Evolutionary conservation across 2,329 filamentous ascomycete species (phyloP), one percentile per base, ranked within the genome.

Genomic region (Alternaria triticina): DNA sequence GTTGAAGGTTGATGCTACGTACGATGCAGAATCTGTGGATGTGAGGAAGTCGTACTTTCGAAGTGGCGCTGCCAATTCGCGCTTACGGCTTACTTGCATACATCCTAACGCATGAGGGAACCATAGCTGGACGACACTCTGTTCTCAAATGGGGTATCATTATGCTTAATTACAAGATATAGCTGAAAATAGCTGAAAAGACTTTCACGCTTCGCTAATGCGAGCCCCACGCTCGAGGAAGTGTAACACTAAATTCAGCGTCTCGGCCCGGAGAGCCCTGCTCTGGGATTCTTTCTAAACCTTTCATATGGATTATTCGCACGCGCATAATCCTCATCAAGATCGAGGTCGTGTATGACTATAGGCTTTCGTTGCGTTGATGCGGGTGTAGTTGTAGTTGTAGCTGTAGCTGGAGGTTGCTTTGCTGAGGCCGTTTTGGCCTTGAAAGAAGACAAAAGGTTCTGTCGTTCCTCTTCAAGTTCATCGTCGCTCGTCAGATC

Each of bases 401-500:
- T 28, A 28, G 30, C 12, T 17, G 47, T 15, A n/a, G 22, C 30
- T 28, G 40, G n/a, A 12, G 9, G 15, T 20, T 56, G 49, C 8
- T 60, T 59, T 15, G 28, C 40, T 2, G 52, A 22, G n/a, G 23
- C 9, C 5, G 66, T 49, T 33, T 25, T 61, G 8, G 40, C 57
- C 30, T 58, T 66, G 63, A 71, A 71, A 3, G 62, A 51, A 5
- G 58, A 62, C 4, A 72, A 44, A 7, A 72, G 52, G 20, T 55
- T 50, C 25, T 67, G 64, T 5, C 65, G 61, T 54, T 67, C 64
- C 22, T 68, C 59, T 25, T 71, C 62, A 17, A 47, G 22, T 15
- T 64, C 63, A 0, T 51, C 54, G 20, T 74, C 71, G 12, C 59
- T 56, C 2, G 67, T 74, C 3, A 71, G 62, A 30, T 74, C 66